Base-by-base conservation (phyloP, 2,329 filamentous ascomycete genomes). In the Sporothrix globosa region DNA sequence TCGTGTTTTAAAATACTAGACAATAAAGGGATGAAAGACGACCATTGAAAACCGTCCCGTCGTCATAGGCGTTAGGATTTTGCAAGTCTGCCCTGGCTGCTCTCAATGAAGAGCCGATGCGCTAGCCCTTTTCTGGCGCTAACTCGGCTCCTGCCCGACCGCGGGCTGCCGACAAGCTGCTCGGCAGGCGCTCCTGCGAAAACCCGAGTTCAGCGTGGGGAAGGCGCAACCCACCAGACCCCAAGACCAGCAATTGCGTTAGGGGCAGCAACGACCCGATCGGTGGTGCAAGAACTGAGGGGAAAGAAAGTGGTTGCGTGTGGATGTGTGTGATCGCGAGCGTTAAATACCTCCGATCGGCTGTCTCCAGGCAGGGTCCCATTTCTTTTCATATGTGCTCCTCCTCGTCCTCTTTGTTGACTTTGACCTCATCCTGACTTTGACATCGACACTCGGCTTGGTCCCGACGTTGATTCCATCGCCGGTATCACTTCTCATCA, bases 181-280 rank as follows among this genome's bases (percentile, higher is more conserved):
- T 73, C 72, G 72, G 72, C 48, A 39, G 39, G 14, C 60, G 54
- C 30, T 73, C 44, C 54, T 44, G 63, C 72, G 72, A 73, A 69
- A 61, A 13, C 56, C 72, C 72, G 72, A 73, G 66, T 27, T 5
- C 61, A 44, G 19, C 21, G 9, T 54, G 52, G 52, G n/a, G 9
- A 34, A 54, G n/a, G 24, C n/a, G 7, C 58, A 66, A 50, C 24
- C 60, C 60, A 63, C 60, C 41, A 30, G 27, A 30, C 27, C 27
- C 27, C 41, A 46, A 46, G 9, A 19, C 27, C 65, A 39, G 39
- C 65, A 9, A 67, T 52, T 30, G 65, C 65, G 65, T 67, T 30
- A 54, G 34, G 61, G 46, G 41, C 61, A 65, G 41, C 44, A 24
- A 27, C 2, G 30, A 68, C 34, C 66, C 66, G 52, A 48, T 46